Percentiles rank a stretch among this genome's conserved stretches.
Evolutionary conservation across 345 rosid species (phyloP).

Genomic region (Eucalyptus tenuipes): DNA sequence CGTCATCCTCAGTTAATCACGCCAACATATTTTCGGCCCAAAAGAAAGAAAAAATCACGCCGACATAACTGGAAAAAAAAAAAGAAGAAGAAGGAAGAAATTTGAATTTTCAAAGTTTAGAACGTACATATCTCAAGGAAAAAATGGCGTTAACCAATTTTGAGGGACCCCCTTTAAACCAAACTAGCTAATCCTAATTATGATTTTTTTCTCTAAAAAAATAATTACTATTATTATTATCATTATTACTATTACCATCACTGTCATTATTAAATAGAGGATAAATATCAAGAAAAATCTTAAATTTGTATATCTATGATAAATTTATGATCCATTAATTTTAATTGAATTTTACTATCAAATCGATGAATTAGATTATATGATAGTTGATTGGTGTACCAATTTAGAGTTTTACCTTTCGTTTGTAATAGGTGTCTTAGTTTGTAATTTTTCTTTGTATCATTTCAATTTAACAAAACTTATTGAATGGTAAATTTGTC

Average conservation of each 20-base stretch:
- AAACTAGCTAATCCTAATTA: background rate
- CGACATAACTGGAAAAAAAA: background rate
- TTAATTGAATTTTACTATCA: too few relatives aligned
- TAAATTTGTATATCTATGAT: accelerated
- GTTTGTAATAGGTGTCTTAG: accelerated
- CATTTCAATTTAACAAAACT: too few relatives aligned
- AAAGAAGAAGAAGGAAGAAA: too few relatives aligned
- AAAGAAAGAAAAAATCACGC: background rate
- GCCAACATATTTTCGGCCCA: background rate
- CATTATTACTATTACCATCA: accelerated
- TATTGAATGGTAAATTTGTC: too few relatives aligned
- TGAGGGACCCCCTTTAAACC: background rate
- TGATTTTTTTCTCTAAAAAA: background rate
- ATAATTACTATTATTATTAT: background rate
- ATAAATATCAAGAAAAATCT: background rate
- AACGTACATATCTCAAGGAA: too few relatives aligned
- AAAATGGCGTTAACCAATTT: too few relatives aligned
- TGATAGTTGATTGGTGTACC: accelerated
- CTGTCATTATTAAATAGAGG: too few relatives aligned
- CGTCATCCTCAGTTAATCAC: background rate
- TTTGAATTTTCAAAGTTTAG: too few relatives aligned
- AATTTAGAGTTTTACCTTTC: too few relatives aligned
- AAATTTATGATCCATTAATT: accelerated
- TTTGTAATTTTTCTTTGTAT: accelerated
- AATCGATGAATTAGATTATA: too few relatives aligned